Evolutionary conservation across 306 rosid genomes (phyloP).

Genomic region (Castanea crenata): DNA sequence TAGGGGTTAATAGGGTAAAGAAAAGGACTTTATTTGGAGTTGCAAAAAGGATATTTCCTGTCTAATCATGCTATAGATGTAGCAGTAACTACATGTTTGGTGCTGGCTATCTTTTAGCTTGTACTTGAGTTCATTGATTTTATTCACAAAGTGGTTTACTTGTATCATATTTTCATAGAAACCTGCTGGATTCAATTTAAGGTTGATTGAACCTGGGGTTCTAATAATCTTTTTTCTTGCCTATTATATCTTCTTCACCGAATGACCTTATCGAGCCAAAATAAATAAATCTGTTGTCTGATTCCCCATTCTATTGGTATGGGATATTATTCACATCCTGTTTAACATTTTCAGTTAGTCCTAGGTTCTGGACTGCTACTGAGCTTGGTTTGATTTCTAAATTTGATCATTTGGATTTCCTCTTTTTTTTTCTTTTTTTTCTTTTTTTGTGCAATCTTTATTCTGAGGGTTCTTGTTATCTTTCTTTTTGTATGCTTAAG

Average conservation of each 20-base stretch:
- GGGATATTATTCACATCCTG: background rate
- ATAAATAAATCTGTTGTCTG: background rate
- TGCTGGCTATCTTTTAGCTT: background rate
- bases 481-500: constrained; percentile 4
- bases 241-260: background rate
- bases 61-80: background rate
- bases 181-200: background rate
- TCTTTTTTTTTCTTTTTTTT: constrained; percentile 3
- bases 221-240: background rate
- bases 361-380: constrained; percentile 2
- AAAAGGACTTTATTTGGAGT: background rate
- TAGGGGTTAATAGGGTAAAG: background rate
- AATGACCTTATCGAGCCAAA: background rate
- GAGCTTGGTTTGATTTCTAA: constrained; percentile 13
- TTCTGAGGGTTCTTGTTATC: constrained; percentile 16
- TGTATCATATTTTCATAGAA: background rate
- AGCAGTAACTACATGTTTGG: background rate
- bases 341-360: background rate
- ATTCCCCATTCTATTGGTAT: background rate
- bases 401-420: background rate
- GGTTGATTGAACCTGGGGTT: background rate
- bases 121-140: background rate
- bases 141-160: background rate
- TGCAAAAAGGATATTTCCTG: background rate
- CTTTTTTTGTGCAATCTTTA: background rate